Conservation (phyloP, 2,329 filamentous ascomycete species). For the Exophiala bonariae region DNA sequence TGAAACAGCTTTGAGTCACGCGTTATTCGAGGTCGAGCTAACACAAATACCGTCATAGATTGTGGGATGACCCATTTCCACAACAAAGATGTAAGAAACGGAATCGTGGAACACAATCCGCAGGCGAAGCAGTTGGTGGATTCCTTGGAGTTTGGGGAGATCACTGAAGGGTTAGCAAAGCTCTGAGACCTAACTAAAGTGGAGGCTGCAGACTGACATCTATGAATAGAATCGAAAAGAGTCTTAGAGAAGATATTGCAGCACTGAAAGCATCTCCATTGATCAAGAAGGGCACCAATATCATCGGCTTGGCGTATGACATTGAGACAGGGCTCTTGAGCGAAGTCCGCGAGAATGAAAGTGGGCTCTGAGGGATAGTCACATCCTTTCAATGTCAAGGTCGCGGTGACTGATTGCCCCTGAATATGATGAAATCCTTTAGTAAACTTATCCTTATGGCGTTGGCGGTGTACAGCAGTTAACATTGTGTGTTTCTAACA, state of each 20-base stretch:
- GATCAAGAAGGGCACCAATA: slow-evolving; percentile 12
- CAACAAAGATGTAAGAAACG: slow-evolving; percentile 8
- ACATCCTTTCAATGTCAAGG: too few species aligned
- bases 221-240: slow-evolving; percentile 7
- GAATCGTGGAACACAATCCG: slow-evolving; percentile 6
- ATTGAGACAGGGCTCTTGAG: slow-evolving; percentile 10
- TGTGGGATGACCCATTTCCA: slow-evolving; percentile 16
- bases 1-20: too few species aligned
- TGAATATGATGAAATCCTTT: too few species aligned
- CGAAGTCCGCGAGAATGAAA: slow-evolving; percentile 3
- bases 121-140: slow-evolving; percentile 7
- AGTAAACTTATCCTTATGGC: too few species aligned
- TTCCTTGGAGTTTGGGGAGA: slow-evolving; percentile 8
- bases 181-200: background rate
- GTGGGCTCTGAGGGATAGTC: background rate
- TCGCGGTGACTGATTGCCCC: too few species aligned
- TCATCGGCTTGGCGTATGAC: slow-evolving; percentile 10
- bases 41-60: too few species aligned
- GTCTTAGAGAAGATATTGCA: slow-evolving; percentile 10
- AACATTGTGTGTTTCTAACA: too few species aligned
- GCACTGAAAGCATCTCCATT: slow-evolving; percentile 11
- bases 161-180: slow-evolving; percentile 5
- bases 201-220: slow-evolving; percentile 1
- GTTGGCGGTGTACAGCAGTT: too few species aligned
- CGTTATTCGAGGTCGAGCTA: too few species aligned